Percentiles rank a stretch among this genome's conserved stretches.
These are phyloP conservation scores for Lentinula aciculospora DNA, from an alignment of 768 basidiomycete species.

Conservation along the genomic window DNA sequence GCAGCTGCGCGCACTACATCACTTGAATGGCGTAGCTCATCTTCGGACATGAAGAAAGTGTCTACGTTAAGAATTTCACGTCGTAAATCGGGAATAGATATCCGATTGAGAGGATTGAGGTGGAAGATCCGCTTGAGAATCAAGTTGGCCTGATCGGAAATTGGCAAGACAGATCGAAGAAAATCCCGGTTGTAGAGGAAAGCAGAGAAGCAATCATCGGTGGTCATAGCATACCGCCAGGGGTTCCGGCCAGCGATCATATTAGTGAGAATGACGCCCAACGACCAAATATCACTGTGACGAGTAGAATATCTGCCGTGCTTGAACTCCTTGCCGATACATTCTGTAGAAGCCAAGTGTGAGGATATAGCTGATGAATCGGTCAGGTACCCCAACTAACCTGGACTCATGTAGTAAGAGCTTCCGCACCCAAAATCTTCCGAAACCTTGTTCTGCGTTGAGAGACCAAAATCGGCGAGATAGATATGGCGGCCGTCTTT, in stretches of 20 bases:
- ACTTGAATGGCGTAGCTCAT: slow-evolving; percentile 27
- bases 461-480: slow-evolving; percentile 78
- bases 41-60: slow-evolving; percentile 55
- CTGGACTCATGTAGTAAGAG: slow-evolving; percentile 65
- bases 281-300: slow-evolving; percentile 67
- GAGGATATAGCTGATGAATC: slow-evolving; percentile 11
- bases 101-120: slow-evolving; percentile 56
- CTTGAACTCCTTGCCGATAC: slow-evolving; percentile 39
- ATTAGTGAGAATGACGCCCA: slow-evolving; percentile 79
- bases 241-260: slow-evolving; percentile 75
- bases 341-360: slow-evolving; percentile 36
- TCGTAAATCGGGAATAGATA: slow-evolving; percentile 59
- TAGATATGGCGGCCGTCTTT: slow-evolving; percentile 46
- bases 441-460: slow-evolving; percentile 39
- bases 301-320: slow-evolving; percentile 49
- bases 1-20: slow-evolving; percentile 15
- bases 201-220: slow-evolving; percentile 62
- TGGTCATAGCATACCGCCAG: slow-evolving; percentile 65
- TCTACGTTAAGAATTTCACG: slow-evolving; percentile 46
- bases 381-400: slow-evolving; percentile 25
- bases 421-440: slow-evolving; percentile 55
- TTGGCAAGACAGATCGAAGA: slow-evolving; percentile 64
- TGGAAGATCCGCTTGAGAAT: slow-evolving; percentile 71
- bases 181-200: slow-evolving; percentile 61
- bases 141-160: slow-evolving; percentile 58